Evolutionary conservation across 371 early-diverging fungal species (phyloP).

Genomic region (Lichtheimia hyalospora): DNA sequence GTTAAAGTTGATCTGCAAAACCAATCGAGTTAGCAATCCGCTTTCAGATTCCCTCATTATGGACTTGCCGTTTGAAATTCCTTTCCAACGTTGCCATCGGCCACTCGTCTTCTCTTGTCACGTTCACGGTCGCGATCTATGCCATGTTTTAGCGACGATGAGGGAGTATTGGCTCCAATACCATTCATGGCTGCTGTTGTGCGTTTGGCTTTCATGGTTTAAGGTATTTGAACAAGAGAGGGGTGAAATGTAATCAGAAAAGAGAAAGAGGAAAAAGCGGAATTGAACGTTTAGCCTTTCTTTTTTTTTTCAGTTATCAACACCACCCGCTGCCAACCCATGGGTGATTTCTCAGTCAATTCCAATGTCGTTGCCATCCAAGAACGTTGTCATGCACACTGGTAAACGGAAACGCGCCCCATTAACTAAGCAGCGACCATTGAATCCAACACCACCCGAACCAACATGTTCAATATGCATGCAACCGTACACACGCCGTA

Average conservation of each 20-base stretch:
- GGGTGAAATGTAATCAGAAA: background rate
- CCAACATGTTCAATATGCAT: slow-evolving; percentile 62
- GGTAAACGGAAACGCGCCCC: background rate
- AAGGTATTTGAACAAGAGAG: slow-evolving; percentile 23
- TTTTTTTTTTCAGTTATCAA: background rate
- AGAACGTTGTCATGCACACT: too few relatives aligned
- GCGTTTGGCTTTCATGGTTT: slow-evolving; percentile 29
- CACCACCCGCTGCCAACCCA: too few relatives aligned
- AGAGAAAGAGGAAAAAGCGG: slow-evolving; percentile 8
- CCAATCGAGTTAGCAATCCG: background rate
- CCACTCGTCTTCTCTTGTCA: slow-evolving; percentile 40
- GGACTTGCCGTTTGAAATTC: slow-evolving; percentile 47
- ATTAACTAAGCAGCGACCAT: background rate
- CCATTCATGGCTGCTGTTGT: slow-evolving; percentile 8
- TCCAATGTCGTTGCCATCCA: too few relatives aligned
- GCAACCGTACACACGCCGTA: slow-evolving; percentile 40
- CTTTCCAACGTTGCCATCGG: slow-evolving; percentile 43
- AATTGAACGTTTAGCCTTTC: background rate
- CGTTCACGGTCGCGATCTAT: slow-evolving; percentile 39
- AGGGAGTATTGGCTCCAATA: background rate
- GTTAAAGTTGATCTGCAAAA: slow-evolving; percentile 45
- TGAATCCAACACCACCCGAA: background rate
- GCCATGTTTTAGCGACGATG: slow-evolving; percentile 13
- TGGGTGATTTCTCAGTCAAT: too few relatives aligned
- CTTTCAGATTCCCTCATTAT: background rate